These are phyloP conservation scores for Mycena olivaceomarginata DNA, from an alignment of 768 basidiomycete species.

Conservation along the genomic window DNA sequence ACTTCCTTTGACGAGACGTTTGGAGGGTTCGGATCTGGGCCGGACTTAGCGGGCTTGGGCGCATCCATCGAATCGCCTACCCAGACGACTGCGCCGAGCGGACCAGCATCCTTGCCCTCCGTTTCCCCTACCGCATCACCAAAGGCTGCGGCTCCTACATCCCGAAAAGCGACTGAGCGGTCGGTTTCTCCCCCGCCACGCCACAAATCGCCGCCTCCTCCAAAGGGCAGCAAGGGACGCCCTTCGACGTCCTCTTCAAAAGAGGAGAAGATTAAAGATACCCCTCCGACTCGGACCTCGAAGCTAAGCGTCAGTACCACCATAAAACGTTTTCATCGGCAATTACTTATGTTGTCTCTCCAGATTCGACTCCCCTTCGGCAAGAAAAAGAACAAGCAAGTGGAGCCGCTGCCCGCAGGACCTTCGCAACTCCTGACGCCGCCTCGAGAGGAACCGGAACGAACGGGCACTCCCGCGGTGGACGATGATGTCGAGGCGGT, in stretches of 20 bases:
- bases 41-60: conserved; percentile 62
- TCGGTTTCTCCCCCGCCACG: conserved; percentile 59
- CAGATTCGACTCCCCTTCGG: conserved; percentile 89
- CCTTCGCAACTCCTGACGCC: conserved; percentile 62
- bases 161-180: conserved; percentile 50
- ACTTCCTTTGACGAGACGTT: conserved; percentile 76
- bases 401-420: conserved; percentile 64
- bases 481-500: conserved; percentile 87
- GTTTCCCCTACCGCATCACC: conserved; percentile 34
- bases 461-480: conserved; percentile 68
- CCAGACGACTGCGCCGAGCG: conserved; percentile 53
- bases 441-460: conserved; percentile 66
- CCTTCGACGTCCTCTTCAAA: conserved; percentile 80
- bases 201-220: conserved; percentile 68
- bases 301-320: conserved; percentile 83
- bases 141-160: conserved; percentile 36
- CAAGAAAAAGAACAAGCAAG: conserved; percentile 80
- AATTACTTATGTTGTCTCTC: conserved; percentile 20
- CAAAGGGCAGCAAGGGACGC: conserved; percentile 69
- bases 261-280: conserved; percentile 73
- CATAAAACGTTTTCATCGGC: neutral
- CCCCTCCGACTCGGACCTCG: conserved; percentile 74
- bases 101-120: conserved; percentile 28
- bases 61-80: conserved; percentile 58
- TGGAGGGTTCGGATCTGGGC: conserved; percentile 64